Evolutionary conservation across 2,329 filamentous ascomycete species (phyloP).

Genomic region (Malbranchea zuffiana): DNA sequence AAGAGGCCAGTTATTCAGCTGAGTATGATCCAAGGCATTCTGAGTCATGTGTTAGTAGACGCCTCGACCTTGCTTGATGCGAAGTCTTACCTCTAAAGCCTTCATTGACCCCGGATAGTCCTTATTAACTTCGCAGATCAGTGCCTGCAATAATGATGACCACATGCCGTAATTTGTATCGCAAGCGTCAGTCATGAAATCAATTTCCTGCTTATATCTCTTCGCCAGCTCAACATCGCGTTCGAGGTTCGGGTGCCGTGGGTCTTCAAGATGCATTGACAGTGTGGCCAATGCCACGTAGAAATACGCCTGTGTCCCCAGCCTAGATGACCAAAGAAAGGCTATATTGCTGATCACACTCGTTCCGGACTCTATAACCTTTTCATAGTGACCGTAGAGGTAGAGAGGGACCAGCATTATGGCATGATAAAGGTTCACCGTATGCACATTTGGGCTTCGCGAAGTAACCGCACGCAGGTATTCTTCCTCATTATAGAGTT

Average conservation of each 20-base stretch:
- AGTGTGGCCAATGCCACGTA: slow-evolving; percentile 36
- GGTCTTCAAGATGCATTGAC: slow-evolving; percentile 34
- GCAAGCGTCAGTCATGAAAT: slow-evolving; percentile 43
- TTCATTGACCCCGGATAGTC: slow-evolving; percentile 38
- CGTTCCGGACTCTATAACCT: slow-evolving; percentile 34
- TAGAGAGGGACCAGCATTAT: slow-evolving; percentile 39
- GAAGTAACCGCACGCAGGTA: slow-evolving; percentile 40
- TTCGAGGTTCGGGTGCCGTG: slow-evolving; percentile 33
- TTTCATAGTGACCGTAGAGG: slow-evolving; percentile 36
- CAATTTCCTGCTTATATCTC: slow-evolving; percentile 42
- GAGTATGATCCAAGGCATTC: slow-evolving; percentile 49
- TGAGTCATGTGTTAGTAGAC: slow-evolving; percentile 35
- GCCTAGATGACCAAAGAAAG: slow-evolving; percentile 38
- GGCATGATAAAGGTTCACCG: slow-evolving; percentile 46
- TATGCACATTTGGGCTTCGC: slow-evolving; percentile 33
- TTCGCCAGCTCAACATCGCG: slow-evolving; percentile 40
- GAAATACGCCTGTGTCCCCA: slow-evolving; percentile 35
- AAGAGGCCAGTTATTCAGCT: slow-evolving; percentile 46
- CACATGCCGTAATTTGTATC: slow-evolving; percentile 51
- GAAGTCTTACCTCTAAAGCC: slow-evolving; percentile 24
- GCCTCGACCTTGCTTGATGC: neutral
- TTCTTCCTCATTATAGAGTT: slow-evolving; percentile 40
- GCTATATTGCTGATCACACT: slow-evolving; percentile 32
- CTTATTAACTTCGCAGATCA: slow-evolving; percentile 41
- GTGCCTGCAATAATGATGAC: slow-evolving; percentile 45